A percentile compares a stretch with the other conserved stretches of the same genome.
These are phyloP conservation scores for Phytophthora colocasiae DNA, from an alignment of 352 stramenopile species.

Conservation along the genomic window DNA sequence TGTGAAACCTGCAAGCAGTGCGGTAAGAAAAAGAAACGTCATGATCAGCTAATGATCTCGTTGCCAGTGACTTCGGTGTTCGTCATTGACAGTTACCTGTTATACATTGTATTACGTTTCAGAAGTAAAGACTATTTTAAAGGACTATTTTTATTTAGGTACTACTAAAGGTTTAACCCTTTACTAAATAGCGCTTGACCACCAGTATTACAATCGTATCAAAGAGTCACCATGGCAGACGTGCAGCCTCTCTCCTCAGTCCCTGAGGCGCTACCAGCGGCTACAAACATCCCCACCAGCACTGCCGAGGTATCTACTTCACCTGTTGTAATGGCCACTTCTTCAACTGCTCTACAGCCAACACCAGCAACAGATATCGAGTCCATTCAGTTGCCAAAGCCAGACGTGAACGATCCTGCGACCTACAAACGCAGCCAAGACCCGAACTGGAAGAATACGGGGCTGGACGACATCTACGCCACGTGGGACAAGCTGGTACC, in stretches of 20 bases:
- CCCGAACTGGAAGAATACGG: conserved; percentile 81
- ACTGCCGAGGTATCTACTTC: background rate
- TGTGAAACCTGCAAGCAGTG: background rate
- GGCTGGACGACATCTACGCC: conserved; percentile 89
- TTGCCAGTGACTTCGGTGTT: background rate
- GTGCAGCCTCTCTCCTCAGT: conserved; percentile 14
- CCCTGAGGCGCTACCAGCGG: background rate
- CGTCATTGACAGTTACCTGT: too few species aligned
- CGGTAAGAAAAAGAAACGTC: background rate
- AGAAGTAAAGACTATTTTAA: too few species aligned
- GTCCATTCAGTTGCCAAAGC: conserved; percentile 30
- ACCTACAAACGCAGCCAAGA: conserved; percentile 90
- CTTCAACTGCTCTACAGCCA: background rate
- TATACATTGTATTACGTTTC: too few species aligned
- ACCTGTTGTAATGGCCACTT: conserved; percentile 5
- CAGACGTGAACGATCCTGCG: conserved; percentile 76
- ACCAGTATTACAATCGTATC: conserved; percentile 9
- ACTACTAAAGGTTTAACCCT: background rate
- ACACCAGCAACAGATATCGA: conserved; percentile 35
- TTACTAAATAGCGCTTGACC: conserved; percentile 14
- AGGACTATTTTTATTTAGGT: too few species aligned
- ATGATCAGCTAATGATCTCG: conserved; percentile 5
- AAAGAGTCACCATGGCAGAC: conserved; percentile 26
- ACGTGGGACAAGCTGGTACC: conserved; percentile 88
- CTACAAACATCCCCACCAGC: conserved; percentile 1